These are phyloP conservation scores for Apiospora pterosperma DNA, from an alignment of 2,329 filamentous ascomycete genomes.

Conservation along the genomic window DNA sequence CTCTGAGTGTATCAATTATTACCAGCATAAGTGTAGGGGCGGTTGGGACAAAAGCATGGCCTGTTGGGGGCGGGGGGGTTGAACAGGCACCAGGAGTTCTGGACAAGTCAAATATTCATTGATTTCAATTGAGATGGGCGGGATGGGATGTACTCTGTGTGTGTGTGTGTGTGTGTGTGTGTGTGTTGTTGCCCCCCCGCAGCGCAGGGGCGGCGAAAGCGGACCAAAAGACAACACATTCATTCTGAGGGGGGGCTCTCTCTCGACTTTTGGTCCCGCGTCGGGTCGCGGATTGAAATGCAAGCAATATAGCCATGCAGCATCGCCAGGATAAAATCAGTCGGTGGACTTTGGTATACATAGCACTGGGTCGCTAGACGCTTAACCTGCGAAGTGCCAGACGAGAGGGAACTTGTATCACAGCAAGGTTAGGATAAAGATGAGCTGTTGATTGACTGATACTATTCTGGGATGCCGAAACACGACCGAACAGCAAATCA, in stretches of 20 bases:
- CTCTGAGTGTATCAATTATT: conserved; percentile 5
- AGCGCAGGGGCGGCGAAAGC: background rate
- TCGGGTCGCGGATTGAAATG: background rate
- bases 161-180: too few species aligned
- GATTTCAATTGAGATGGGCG: background rate
- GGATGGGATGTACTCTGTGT: too few species aligned
- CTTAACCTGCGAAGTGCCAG: too few species aligned
- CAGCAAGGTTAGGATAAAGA: background rate
- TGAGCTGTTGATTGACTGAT: background rate
- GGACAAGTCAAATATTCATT: background rate
- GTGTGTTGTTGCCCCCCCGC: too few species aligned
- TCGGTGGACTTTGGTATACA: background rate
- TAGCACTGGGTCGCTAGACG: too few species aligned
- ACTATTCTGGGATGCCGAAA: background rate
- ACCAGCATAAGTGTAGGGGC: conserved; percentile 4
- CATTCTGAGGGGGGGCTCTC: background rate
- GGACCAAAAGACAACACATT: background rate
- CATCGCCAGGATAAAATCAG: background rate
- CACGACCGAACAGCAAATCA: conserved; percentile 2
- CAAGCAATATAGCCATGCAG: background rate
- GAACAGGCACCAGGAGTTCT: conserved; percentile 5
- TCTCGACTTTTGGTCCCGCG: background rate
- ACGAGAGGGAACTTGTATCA: background rate
- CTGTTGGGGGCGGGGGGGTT: background rate
- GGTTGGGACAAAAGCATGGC: conserved; percentile 6